Evolutionary conservation across 2,329 filamentous ascomycete genomes (phyloP).

Genomic region (Penicillium expansum): DNA sequence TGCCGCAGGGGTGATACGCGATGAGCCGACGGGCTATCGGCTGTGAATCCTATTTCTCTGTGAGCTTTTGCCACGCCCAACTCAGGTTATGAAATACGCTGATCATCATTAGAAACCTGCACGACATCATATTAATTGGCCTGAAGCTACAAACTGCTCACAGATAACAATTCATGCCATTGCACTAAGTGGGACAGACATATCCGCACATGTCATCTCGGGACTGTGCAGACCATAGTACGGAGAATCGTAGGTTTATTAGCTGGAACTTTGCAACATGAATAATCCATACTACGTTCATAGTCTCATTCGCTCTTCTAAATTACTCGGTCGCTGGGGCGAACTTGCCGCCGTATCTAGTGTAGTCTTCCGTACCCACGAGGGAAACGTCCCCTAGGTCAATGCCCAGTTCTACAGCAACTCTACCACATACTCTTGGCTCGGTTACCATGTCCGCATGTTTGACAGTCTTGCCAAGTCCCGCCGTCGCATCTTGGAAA

Average conservation of each 20-base stretch:
- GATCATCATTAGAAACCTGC: conserved; percentile 7
- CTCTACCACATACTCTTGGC: conserved; percentile 33
- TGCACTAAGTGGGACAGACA: background rate
- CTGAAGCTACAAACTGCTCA: too few species aligned
- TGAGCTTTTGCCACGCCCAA: background rate
- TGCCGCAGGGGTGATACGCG: conserved; percentile 7
- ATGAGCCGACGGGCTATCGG: conserved; percentile 11
- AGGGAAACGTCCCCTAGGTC: conserved; percentile 38
- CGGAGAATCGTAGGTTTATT: background rate
- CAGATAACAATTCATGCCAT: background rate
- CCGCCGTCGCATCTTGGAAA: conserved; percentile 29
- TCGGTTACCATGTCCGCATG: conserved; percentile 37
- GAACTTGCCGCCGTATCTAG: conserved; percentile 37
- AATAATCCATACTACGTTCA: background rate
- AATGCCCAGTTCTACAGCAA: conserved; percentile 41
- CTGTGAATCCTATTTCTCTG: conserved; percentile 11
- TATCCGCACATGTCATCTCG: background rate
- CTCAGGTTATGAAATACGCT: background rate
- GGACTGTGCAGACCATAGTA: background rate
- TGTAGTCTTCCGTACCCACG: conserved; percentile 37
- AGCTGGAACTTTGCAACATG: background rate
- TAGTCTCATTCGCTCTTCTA: conserved; percentile 26
- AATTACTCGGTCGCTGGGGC: conserved; percentile 39
- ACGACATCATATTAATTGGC: background rate
- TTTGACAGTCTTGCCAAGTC: conserved; percentile 36